A percentile compares a stretch with the other conserved stretches of the same genome.
Evolutionary conservation across 2,329 filamentous ascomycete species (phyloP).

Genomic region (Paraphoma chrysanthemicola): DNA sequence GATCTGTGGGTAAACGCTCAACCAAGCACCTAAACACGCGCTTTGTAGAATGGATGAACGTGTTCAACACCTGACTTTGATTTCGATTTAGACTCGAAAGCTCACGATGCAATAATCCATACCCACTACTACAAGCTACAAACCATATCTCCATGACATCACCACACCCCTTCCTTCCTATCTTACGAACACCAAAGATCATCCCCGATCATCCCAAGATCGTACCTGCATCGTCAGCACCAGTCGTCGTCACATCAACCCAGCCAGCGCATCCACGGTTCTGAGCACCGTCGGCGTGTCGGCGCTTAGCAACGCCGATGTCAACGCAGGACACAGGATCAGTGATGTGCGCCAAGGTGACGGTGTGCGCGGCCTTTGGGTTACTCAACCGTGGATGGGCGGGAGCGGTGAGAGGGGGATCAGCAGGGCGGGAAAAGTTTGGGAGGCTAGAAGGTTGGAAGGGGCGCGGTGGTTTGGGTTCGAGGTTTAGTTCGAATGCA

Average conservation of each 20-base stretch:
- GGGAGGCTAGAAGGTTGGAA: no score
- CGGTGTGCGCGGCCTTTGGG: constrained; percentile 1
- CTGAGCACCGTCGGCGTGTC: constrained; percentile 13
- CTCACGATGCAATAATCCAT: no score
- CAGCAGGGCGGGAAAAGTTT: background rate
- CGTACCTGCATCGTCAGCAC: background rate
- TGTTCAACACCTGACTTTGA: no score
- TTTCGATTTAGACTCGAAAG: no score
- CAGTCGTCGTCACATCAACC: background rate
- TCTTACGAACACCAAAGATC: background rate
- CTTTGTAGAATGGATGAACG: no score
- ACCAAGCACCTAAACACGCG: no score
- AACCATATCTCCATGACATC: no score
- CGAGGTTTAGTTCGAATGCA: background rate
- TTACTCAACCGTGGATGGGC: background rate
- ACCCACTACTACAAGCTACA: no score
- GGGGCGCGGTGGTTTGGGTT: background rate
- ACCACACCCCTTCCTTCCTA: background rate
- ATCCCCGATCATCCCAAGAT: background rate
- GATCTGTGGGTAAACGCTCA: no score
- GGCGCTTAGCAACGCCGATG: constrained; percentile 8
- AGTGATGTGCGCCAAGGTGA: background rate
- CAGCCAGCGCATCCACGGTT: no score
- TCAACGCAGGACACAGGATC: background rate
- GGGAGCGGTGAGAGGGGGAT: background rate